Base-by-base conservation (phyloP, 1,284 basidiomycete genomes). In the Cryptococcus depauperatus region DNA sequence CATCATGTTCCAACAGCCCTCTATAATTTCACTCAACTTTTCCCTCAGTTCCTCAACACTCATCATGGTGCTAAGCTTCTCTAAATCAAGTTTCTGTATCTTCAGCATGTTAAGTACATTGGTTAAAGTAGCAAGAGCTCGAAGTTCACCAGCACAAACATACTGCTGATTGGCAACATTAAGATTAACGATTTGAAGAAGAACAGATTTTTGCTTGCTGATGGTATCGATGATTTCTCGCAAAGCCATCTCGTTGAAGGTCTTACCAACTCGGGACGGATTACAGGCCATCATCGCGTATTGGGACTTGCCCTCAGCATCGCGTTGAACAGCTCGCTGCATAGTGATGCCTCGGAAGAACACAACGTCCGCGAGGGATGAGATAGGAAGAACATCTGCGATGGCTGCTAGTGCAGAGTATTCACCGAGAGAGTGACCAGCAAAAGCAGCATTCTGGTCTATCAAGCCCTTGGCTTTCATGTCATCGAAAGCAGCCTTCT, bases 261-360 rank as follows among this genome's bases (percentile, higher is more conserved):
- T 83, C 69, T 84, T 85, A 33, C 88, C 89, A 55, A 98, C 88
- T 51, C 93, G 84, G 59, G 88, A 85, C 2, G 95, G 95, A 72
- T 97, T 97, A 64, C 96, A 86, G 14, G 93, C 93, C 71, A 91
- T 92, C 95, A 98, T 97, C 16, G 90, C 92, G 64, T 97, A 98
- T 70, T 93, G 90, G 27, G 88, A 92, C 43, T 93, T 81, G 65
- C 92, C 92, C 48, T 86, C 77, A 3, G 83, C 76, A 64, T 97
- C 93, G 38, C 93, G 87, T 71, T 95, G 87, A 50, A 96, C 92
- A 18, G 92, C 92, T 37, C 91, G 87, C 68, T 96, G 92, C 93
- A 98, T 98, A 41, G 93, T 98, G 64, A 98, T 93, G 67, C 93
- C 93, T 71, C 95, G 89, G 73, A 96, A 97, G 79, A 98, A 97